A percentile compares a stretch with the other conserved stretches of the same genome.
phyloP scores from a whole-genome alignment of 495 filamentous ascomycete genomes.

The Penicillium chermesinum region DNA sequence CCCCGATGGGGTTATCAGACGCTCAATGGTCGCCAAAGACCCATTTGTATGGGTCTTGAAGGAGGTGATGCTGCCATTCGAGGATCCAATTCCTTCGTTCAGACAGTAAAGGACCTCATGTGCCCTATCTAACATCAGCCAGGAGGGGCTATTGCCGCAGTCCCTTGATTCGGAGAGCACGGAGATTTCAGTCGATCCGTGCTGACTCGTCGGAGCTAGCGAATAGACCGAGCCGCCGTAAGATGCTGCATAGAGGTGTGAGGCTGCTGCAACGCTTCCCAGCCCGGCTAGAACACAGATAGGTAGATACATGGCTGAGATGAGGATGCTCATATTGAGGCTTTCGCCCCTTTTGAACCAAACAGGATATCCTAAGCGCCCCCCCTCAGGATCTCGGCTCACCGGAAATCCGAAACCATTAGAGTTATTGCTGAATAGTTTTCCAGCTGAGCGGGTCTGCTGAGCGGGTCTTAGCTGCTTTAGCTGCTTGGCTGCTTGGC shows the following conservation, averaged over 20 bases:
- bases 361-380: not conserved
- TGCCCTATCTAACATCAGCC: conserved; percentile 16
- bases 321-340: too few relatives aligned
- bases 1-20: conserved; percentile 10
- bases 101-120: conserved; percentile 15
- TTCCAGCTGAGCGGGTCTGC: not conserved
- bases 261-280: conserved; percentile 3
- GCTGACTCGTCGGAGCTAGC: conserved; percentile 1
- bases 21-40: conserved; percentile 5
- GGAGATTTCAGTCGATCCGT: conserved; percentile 6
- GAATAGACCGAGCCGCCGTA: conserved; percentile 14
- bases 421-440: too few relatives aligned
- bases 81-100: conserved; percentile 12
- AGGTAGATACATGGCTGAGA: too few relatives aligned
- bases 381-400: not conserved
- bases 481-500: not conserved
- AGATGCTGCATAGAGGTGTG: conserved; percentile 16
- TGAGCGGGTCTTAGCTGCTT: not conserved
- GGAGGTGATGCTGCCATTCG: conserved; percentile 18
- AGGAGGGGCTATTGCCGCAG: conserved; percentile 18
- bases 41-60: conserved; percentile 13
- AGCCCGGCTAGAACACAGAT: too few relatives aligned
- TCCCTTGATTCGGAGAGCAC: conserved; percentile 6
- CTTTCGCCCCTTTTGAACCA: not conserved
- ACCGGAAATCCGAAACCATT: not conserved